A percentile compares a stretch with the other conserved stretches of the same genome.
These are phyloP conservation scores for Sicyos baderoa DNA, from an alignment of 306 rosid genomes.

Conservation along the genomic window DNA sequence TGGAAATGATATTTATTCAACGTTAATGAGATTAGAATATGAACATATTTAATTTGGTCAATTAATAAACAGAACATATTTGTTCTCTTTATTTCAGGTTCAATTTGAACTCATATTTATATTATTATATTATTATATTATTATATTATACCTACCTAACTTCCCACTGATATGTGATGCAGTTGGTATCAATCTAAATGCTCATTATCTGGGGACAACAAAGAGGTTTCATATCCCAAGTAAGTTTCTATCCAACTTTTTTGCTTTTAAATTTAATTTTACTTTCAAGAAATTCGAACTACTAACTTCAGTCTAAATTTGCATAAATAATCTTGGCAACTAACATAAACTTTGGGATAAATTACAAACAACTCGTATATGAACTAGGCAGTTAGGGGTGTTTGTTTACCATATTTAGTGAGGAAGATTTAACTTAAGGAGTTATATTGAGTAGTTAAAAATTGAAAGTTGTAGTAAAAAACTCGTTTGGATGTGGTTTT, in stretches of 20 bases:
- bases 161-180: background rate
- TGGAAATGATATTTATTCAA: background rate
- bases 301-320: background rate
- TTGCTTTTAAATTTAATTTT: background rate
- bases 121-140: background rate
- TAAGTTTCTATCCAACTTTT: background rate
- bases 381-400: too few relatives aligned
- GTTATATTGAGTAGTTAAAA: too few relatives aligned
- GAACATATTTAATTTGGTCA: conserved; percentile 1
- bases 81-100: background rate
- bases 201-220: background rate
- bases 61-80: background rate
- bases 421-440: too few relatives aligned
- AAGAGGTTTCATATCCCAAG: background rate
- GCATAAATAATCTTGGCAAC: background rate
- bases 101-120: background rate
- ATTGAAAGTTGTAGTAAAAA: too few relatives aligned
- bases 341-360: background rate
- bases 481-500: too few relatives aligned
- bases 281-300: background rate
- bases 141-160: background rate
- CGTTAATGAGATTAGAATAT: background rate
- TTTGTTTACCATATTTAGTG: too few relatives aligned
- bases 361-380: background rate
- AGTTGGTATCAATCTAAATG: background rate